These are phyloP conservation scores for Aspergillus hancockii DNA, from an alignment of 495 filamentous ascomycete genomes.

Conservation along the genomic window DNA sequence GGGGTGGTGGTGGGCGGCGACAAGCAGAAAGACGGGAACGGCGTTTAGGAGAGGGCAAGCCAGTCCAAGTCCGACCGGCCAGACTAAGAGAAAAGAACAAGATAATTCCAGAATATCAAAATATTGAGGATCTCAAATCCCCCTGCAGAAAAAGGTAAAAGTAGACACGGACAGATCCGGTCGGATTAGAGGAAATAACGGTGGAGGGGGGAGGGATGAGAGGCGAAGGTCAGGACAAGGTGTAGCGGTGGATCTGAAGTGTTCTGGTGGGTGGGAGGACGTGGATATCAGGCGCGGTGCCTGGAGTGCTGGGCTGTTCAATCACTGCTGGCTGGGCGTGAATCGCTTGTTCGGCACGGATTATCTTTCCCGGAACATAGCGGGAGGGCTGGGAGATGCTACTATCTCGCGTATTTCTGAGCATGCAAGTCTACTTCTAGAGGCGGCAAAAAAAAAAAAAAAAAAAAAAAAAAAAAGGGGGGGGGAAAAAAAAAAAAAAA, in stretches of 20 bases:
- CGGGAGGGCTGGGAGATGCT: conserved; percentile 41
- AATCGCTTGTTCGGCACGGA: conserved; percentile 52
- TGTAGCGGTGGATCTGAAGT: conserved; percentile 28
- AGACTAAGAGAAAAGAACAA: conserved; percentile 17
- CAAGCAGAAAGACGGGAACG: conserved; percentile 34
- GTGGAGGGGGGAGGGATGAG: conserved; percentile 32
- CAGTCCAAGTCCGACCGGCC: conserved; percentile 16
- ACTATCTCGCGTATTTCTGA: conserved; percentile 44
- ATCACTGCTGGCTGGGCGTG: conserved; percentile 33
- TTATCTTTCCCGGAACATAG: conserved; percentile 34
- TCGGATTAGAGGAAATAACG: conserved; percentile 29
- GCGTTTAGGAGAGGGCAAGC: conserved; percentile 27
- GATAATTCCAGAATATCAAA: conserved; percentile 15
- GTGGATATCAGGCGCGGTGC: conserved; percentile 31
- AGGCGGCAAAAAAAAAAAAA: conserved; percentile 15
- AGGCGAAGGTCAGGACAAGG: conserved; percentile 29
- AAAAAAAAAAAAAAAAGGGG: conserved; percentile 9
- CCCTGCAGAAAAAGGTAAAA: conserved; percentile 20
- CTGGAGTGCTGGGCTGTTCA: conserved; percentile 29
- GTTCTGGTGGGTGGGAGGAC: conserved; percentile 22
- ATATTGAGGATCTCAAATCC: conserved; percentile 7
- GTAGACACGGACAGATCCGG: conserved; percentile 31
- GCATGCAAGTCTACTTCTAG: conserved; percentile 31
- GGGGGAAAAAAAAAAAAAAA: conserved; percentile 10
- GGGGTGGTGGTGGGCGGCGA: conserved; percentile 32